A percentile compares a stretch with the other conserved stretches of the same genome.
Evolutionary conservation across 2,329 filamentous ascomycete genomes (phyloP).

Genomic region (Rhytidhysteron rufulum): DNA sequence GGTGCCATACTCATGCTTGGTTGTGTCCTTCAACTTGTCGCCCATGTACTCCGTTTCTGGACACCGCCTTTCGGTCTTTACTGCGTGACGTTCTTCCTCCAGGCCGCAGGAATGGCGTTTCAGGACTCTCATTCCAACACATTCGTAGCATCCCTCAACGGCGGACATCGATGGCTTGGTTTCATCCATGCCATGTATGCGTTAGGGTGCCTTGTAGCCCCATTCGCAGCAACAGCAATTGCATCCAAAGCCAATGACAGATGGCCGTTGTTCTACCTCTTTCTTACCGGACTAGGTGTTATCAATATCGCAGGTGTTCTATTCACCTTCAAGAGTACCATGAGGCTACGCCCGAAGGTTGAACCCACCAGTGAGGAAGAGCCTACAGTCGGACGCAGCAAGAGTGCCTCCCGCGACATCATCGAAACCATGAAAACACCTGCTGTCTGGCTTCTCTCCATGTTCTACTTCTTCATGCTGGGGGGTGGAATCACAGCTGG

Average conservation of each 20-base stretch:
- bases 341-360: conserved; percentile 23
- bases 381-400: conserved; percentile 15
- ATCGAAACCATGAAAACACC: conserved; percentile 43
- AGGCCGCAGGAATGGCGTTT: conserved; percentile 58
- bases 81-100: conserved; percentile 55
- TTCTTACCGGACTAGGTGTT: conserved; percentile 52
- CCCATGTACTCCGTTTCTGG: conserved; percentile 56
- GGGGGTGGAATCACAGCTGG: conserved; percentile 54
- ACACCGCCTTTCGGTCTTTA: conserved; percentile 56
- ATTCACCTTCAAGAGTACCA: conserved; percentile 49
- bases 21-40: conserved; percentile 51
- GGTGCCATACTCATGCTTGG: conserved; percentile 57
- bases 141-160: conserved; percentile 51
- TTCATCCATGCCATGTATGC: conserved; percentile 63
- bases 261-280: conserved; percentile 57
- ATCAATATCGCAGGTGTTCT: conserved; percentile 48
- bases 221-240: conserved; percentile 43
- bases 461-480: conserved; percentile 63
- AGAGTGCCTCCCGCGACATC: conserved; percentile 42
- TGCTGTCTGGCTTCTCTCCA: conserved; percentile 55
- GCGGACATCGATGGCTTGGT: conserved; percentile 58
- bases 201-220: conserved; percentile 53
- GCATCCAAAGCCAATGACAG: conserved; percentile 39
- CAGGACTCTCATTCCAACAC: conserved; percentile 63
- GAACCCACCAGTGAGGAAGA: neutral